Evolutionary conservation across 352 stramenopile genomes (phyloP), one percentile per base, ranked within the genome.

Genomic region (Globisporangium uncinulatum): DNA sequence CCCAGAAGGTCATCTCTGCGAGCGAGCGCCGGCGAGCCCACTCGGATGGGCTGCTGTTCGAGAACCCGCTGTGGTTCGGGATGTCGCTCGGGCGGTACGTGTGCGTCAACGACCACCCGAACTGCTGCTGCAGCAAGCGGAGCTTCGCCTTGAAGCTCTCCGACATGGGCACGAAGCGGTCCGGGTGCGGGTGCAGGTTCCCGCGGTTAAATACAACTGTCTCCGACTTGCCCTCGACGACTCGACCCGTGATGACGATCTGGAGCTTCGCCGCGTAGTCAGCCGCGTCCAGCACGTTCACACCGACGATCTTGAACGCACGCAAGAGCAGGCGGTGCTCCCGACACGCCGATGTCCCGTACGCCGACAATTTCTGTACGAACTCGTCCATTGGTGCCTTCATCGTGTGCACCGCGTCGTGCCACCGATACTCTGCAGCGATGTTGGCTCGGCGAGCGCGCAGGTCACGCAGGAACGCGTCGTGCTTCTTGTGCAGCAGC

Each of bases 181-280:
- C 63, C 56, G 76, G 74, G 61, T 85, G 62, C 48, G 74, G 55
- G 54, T 81, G 71, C 59, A 88, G 53, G 57, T 86, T 88, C 13
- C 78, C 75, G 36, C 75, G 70, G 67, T 87, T 89, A 57, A 87
- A 89, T 19, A 83, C 70, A 31, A 87, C 51, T 15, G 31, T 21
- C n/a, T 66, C 55, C 54, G 4, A 11, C 8, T 1, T 44, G 19
- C 13, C 56, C 20, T 52, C 11, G 42, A 71, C 48, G 6, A 59
- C 20, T 32, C 78, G 73, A 1, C 78, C 78, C 0, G 75, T 86
- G 57, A 88, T 59, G 20, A 85, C 59, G 24, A 78, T 65, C 36
- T 67, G 24, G 36, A 86, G 43, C 64, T 88, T 88, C 39, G 62
- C 62, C 19, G 86, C 75, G 37, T 80, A 86, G 44, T 72, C 69